phyloP scores from a whole-genome alignment of 2,329 filamentous ascomycete species.

The Fonsecaea erecta region DNA sequence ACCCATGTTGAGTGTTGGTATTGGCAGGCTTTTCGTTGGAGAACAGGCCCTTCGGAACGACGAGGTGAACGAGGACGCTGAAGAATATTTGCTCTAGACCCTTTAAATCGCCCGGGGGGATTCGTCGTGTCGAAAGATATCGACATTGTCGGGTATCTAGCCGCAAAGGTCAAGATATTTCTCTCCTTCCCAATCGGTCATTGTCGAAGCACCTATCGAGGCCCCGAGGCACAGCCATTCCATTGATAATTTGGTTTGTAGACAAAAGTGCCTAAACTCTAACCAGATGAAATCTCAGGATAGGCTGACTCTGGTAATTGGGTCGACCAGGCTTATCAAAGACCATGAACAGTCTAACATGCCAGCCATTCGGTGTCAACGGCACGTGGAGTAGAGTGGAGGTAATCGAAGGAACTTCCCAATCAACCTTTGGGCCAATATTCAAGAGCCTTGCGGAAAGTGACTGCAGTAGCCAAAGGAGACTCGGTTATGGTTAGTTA shows the following conservation, averaged over 20 bases:
- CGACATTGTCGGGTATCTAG: neutral
- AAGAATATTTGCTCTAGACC: neutral
- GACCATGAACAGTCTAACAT: neutral
- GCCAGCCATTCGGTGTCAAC: neutral
- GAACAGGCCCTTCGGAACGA: neutral
- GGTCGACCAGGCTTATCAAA: neutral
- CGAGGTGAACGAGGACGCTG: neutral
- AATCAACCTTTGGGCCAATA: neutral
- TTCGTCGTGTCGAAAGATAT: neutral
- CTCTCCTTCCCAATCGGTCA: conserved; percentile 3
- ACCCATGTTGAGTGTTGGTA: conserved; percentile 1
- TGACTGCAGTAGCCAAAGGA: neutral
- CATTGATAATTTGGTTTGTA: neutral
- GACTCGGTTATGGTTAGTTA: no score
- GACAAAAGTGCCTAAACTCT: neutral
- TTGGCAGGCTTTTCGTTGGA: neutral
- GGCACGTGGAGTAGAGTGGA: neutral
- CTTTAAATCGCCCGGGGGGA: neutral
- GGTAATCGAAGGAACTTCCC: neutral
- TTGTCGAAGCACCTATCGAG: neutral
- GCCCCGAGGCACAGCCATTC: neutral
- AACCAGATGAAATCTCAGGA: neutral
- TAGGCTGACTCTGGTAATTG: neutral
- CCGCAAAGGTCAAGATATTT: neutral
- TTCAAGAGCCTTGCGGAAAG: neutral